Base-by-base conservation (phyloP, 2,329 filamentous ascomycete genomes). In the Emergomyces africanus region DNA sequence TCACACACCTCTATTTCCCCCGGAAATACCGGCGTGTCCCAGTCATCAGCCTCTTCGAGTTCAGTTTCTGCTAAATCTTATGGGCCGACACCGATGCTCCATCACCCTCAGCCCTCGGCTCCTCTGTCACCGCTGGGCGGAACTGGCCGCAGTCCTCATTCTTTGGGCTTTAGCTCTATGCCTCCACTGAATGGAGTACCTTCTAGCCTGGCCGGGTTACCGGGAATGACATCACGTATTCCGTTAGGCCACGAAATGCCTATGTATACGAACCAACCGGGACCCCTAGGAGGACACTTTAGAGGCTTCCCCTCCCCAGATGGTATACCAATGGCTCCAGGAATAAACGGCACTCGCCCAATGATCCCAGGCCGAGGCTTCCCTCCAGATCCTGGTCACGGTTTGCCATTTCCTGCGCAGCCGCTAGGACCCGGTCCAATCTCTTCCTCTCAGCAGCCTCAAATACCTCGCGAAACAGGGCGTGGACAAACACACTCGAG, bases 1-100 rank as follows among this genome's bases (percentile, higher is more conserved):
- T 85, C 88, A 1, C 83, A 87, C 68, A 80, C 86, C 62, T 74
- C 82, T 0, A 78, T 78, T 33, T 85, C 83, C 55, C 83, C 83
- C 14, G 75, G 75, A 57, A 83, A 83, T 18, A 75, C 81, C 60
- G 85, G 83, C 30, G 83, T 88, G 15, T 76, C 82, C 42, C 86
- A 88, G 63, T 81, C 80, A 50, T 86, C 84, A 61, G 84, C 83
- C 20, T 81, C 82, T 39, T 83, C 82, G 10, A 83, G 84, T 59
- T 81, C 82, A 60, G 77, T 82, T 69, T 77, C 79, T 69, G 80
- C 83, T 69, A 91, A 88, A 73, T 72, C 77, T 58, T 71, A 71
- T 63, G 73, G 68, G 63, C 81, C 77, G 60, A 79, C 79, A 61
- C 77, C 75, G 56, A 77, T 75, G 51, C 69, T 80, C 59, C 79